These are phyloP conservation scores for Rhizopogon vinicolor DNA, from an alignment of 768 basidiomycete genomes.

Conservation along the genomic window DNA sequence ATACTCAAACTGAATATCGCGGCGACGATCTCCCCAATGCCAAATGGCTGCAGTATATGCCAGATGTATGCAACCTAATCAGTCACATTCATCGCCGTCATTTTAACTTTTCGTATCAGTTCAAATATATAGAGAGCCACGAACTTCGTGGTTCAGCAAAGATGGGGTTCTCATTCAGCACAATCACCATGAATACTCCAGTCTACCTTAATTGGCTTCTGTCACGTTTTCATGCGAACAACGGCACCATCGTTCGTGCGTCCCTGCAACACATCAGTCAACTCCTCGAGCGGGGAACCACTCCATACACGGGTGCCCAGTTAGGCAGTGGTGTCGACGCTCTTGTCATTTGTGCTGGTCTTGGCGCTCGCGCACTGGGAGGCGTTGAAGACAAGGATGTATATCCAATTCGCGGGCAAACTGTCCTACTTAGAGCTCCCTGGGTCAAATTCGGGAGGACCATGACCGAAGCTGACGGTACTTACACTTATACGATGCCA, in stretches of 20 bases:
- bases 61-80: constrained; percentile 37
- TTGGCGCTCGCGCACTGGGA: constrained; percentile 50
- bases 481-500: constrained; percentile 33
- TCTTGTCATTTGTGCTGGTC: constrained; percentile 65
- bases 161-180: constrained; percentile 56
- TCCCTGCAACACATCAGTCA: constrained; percentile 67
- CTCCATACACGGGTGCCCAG: constrained; percentile 4
- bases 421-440: constrained; percentile 39
- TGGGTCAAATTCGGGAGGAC: constrained; percentile 40
- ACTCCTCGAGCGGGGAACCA: constrained; percentile 25
- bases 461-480: constrained; percentile 25
- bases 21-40: constrained; percentile 29
- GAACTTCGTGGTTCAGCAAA: constrained; percentile 37
- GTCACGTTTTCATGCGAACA: constrained; percentile 49
- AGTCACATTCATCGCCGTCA: background rate
- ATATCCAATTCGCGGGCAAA: constrained; percentile 45
- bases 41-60: constrained; percentile 45
- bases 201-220: constrained; percentile 62
- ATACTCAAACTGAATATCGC: constrained; percentile 60
- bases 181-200: constrained; percentile 64
- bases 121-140: constrained; percentile 31
- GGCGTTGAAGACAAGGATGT: constrained; percentile 47
- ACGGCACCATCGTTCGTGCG: constrained; percentile 58
- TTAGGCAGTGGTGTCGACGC: constrained; percentile 34
- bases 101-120: constrained; percentile 16